Percentiles rank a stretch among this genome's conserved stretches.
Evolutionary conservation across 805 yeast species (phyloP).

Genomic region (Ogataea chonburiensis): DNA sequence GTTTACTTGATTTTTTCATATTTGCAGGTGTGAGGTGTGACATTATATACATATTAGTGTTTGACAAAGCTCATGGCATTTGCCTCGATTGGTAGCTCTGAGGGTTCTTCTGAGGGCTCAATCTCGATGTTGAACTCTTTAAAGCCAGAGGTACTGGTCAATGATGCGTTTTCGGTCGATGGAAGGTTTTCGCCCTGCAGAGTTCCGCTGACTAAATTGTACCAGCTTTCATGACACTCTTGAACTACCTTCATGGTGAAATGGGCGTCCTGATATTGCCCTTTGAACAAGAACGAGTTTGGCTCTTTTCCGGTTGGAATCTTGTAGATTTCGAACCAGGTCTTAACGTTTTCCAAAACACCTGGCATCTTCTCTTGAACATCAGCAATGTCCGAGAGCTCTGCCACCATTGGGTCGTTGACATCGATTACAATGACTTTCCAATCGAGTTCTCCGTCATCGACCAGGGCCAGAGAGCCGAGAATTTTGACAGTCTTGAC

Average conservation of each 20-base stretch:
- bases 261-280: constrained; percentile 56
- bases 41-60: constrained; percentile 29
- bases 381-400: constrained; percentile 63
- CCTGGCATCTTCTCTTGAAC: constrained; percentile 69
- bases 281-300: constrained; percentile 73
- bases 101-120: constrained; percentile 28
- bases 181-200: constrained; percentile 36
- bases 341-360: constrained; percentile 62
- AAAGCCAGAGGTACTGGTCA: constrained; percentile 28
- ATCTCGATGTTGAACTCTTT: constrained; percentile 29
- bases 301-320: constrained; percentile 78
- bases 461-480: constrained; percentile 76
- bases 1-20: constrained; percentile 9
- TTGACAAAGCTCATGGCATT: constrained; percentile 26
- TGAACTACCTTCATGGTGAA: constrained; percentile 59
- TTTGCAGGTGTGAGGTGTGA: constrained; percentile 9
- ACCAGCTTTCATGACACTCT: constrained; percentile 73
- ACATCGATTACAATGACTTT: constrained; percentile 71
- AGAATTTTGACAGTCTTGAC: constrained; percentile 65
- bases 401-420: constrained; percentile 61
- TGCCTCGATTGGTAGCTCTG: constrained; percentile 41
- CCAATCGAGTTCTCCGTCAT: constrained; percentile 98
- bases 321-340: constrained; percentile 84
- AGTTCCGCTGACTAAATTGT: constrained; percentile 46
- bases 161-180: constrained; percentile 39